These are phyloP conservation scores for Pyrus communis DNA, from an alignment of 306 rosid species.

Conservation along the genomic window DNA sequence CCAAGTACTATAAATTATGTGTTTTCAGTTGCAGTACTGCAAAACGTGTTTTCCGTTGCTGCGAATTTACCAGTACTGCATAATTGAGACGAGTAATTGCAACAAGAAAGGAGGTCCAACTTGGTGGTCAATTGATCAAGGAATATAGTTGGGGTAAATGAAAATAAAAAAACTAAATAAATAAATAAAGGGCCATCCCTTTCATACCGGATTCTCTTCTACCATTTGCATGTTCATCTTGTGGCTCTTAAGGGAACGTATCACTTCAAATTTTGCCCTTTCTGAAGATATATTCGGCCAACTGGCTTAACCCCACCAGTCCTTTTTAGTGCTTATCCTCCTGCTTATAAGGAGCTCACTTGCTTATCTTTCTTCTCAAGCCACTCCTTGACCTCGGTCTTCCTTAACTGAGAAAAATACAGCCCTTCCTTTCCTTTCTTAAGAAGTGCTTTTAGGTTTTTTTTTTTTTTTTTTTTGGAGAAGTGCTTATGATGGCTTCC, in stretches of 20 bases:
- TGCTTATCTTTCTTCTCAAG: conserved; percentile 19
- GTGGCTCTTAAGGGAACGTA: conserved; percentile 40
- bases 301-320: conserved; percentile 26
- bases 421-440: neutral
- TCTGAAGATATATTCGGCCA: conserved; percentile 52
- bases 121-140: conserved; percentile 9
- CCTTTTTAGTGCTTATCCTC: conserved; percentile 16
- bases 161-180: neutral
- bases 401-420: neutral
- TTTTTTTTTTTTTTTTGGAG: too few species aligned
- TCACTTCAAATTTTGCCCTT: conserved; percentile 34
- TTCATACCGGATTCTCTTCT: conserved; percentile 39
- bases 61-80: neutral
- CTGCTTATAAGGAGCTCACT: conserved; percentile 42
- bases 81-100: neutral
- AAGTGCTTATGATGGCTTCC: conserved; percentile 39
- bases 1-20: neutral
- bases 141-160: conserved; percentile 33
- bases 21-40: neutral
- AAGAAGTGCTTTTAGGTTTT: neutral
- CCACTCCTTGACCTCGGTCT: conserved; percentile 24
- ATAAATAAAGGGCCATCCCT: neutral
- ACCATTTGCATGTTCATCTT: conserved; percentile 28
- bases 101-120: conserved; percentile 5
- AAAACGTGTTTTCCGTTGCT: neutral